Conservation (phyloP, 257 asterid species). For the Catharanthus roseus region DNA sequence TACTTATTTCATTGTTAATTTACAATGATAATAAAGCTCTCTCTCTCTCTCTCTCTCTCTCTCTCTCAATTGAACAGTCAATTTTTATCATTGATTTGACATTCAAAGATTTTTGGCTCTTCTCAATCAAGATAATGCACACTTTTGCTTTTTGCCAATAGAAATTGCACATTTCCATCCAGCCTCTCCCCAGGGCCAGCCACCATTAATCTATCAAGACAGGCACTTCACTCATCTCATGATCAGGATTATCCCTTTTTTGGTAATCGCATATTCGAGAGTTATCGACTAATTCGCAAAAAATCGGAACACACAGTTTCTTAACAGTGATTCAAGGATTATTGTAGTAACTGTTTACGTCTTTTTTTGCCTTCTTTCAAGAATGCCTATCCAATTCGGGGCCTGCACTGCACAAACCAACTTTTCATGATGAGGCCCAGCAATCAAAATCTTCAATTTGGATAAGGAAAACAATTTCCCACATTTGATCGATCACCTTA, state of each 20-base stretch:
- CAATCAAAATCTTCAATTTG: neutral
- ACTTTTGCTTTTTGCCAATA: neutral
- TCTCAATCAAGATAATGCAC: neutral
- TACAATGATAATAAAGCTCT: neutral
- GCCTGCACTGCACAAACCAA: neutral
- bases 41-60: too few species aligned
- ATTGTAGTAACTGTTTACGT: neutral
- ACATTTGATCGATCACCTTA: neutral
- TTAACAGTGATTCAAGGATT: too few species aligned
- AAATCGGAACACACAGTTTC: too few species aligned
- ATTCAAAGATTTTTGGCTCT: neutral
- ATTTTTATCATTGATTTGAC: conserved; percentile 2
- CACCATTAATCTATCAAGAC: neutral
- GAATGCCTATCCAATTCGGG: neutral
- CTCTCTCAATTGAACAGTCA: neutral
- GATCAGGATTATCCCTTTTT: too few species aligned
- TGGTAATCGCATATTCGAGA: too few species aligned
- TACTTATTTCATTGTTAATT: too few species aligned
- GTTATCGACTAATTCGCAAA: too few species aligned
- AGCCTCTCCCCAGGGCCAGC: too few species aligned
- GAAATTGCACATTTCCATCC: neutral
- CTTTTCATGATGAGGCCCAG: too few species aligned
- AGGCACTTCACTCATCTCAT: too few species aligned
- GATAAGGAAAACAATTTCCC: neutral
- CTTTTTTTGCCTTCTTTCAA: neutral